Conservation (phyloP, 495 filamentous ascomycete species). For the Aspergillus nidulans region DNA sequence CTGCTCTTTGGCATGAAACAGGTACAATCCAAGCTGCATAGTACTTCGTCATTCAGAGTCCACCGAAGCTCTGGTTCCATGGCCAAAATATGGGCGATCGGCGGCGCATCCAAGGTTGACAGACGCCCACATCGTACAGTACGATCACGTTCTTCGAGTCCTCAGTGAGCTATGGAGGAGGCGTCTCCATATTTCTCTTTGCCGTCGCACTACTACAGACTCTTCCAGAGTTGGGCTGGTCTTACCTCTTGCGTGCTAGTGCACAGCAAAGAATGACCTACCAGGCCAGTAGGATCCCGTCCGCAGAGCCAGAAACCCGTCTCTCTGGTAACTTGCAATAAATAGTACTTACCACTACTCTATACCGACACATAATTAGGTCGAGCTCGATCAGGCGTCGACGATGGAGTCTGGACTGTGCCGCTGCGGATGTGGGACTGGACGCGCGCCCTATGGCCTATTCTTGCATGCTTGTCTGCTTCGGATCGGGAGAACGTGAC, state of each 20-base stretch:
- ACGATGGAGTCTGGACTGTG: background rate
- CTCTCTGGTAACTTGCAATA: conserved; percentile 7
- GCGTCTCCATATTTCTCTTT: background rate
- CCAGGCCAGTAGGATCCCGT: background rate
- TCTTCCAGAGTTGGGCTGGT: background rate
- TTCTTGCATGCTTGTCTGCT: no score
- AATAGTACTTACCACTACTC: no score
- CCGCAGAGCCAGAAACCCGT: background rate
- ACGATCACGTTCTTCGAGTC: no score
- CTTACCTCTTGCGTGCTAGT: background rate
- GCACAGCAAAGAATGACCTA: background rate
- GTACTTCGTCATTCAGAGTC: background rate
- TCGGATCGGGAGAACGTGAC: background rate
- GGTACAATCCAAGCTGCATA: background rate
- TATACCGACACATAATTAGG: no score
- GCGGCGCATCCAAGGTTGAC: conserved; percentile 31
- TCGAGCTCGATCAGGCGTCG: background rate
- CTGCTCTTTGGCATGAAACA: background rate
- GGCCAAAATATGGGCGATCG: conserved; percentile 23
- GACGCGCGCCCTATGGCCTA: no score
- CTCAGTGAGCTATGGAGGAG: background rate
- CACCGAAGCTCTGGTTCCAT: background rate
- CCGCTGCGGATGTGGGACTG: background rate
- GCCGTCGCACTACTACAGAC: background rate
- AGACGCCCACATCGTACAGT: no score